A percentile compares a stretch with the other conserved stretches of the same genome.
Evolutionary conservation across 2,329 filamentous ascomycete genomes (phyloP).

Genomic region (Chaetomiaceae sp.): DNA sequence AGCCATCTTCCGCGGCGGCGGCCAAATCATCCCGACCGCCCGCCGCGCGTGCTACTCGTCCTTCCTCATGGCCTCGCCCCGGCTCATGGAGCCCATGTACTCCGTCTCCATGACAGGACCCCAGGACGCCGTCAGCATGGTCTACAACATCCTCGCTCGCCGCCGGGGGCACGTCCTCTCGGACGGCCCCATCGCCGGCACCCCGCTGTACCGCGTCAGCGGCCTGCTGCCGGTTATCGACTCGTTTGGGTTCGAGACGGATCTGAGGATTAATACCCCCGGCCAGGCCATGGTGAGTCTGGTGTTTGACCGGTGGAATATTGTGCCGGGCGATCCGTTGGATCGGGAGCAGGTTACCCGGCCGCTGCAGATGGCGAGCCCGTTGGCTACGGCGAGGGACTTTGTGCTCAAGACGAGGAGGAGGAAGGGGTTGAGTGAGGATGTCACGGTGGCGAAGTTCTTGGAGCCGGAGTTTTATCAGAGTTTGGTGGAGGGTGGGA

Average conservation of each 20-base stretch:
- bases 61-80: constrained; percentile 93
- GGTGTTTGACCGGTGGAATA: constrained; percentile 93
- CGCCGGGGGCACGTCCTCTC: constrained; percentile 87
- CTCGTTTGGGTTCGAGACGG: constrained; percentile 96
- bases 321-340: constrained; percentile 91
- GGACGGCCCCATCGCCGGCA: constrained; percentile 92
- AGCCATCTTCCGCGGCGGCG: constrained; percentile 90
- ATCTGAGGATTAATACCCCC: constrained; percentile 92
- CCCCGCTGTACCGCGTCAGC: constrained; percentile 85
- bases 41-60: constrained; percentile 90
- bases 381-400: constrained; percentile 86
- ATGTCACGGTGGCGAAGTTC: constrained; percentile 94
- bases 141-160: constrained; percentile 88
- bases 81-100: constrained; percentile 96
- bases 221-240: constrained; percentile 95
- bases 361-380: constrained; percentile 80
- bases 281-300: constrained; percentile 85
- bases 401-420: constrained; percentile 95
- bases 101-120: constrained; percentile 88
- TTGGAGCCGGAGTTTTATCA: constrained; percentile 91
- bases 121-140: constrained; percentile 77
- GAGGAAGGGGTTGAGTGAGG: constrained; percentile 90
- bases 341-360: constrained; percentile 79
- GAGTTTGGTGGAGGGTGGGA: constrained; percentile 80
- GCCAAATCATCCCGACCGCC: constrained; percentile 94